Percentiles rank a stretch among this genome's conserved stretches.
These are phyloP conservation scores for Sphagnum contortum DNA, from an alignment of 225 moss, liverwort and hornwort species.

Conservation along the genomic window DNA sequence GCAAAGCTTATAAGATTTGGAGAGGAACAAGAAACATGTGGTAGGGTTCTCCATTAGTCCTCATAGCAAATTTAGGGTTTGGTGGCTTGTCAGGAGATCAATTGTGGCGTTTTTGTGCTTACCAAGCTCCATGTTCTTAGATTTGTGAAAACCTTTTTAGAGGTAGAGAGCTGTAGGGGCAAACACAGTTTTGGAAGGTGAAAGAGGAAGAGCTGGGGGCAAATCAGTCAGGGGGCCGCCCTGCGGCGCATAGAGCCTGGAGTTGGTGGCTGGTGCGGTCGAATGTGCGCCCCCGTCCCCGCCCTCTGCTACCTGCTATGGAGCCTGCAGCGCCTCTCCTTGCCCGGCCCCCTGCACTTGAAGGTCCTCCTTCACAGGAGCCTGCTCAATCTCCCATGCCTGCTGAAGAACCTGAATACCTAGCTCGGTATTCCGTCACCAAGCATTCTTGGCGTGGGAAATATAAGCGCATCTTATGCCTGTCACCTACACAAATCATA, in stretches of 20 bases:
- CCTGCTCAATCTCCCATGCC: slow-evolving; percentile 33
- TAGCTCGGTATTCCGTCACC: slow-evolving; percentile 71
- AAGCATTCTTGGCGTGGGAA: slow-evolving; percentile 97
- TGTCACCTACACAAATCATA: slow-evolving; percentile 60
- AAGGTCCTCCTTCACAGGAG: slow-evolving; percentile 9
- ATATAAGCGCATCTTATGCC: slow-evolving; percentile 76
- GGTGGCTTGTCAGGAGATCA: too few relatives aligned
- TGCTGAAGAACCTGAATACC: slow-evolving; percentile 72
- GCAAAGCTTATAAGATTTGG: too few relatives aligned
- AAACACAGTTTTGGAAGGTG: neutral
- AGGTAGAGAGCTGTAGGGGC: too few relatives aligned
- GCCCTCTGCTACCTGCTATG: slow-evolving; percentile 29
- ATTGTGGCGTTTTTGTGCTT: too few relatives aligned
- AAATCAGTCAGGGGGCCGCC: slow-evolving; percentile 92
- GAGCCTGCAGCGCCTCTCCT: slow-evolving; percentile 38
- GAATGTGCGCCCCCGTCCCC: slow-evolving; percentile 62
- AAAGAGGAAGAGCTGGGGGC: slow-evolving; percentile 88
- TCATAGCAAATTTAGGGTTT: too few relatives aligned
- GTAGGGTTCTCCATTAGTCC: too few relatives aligned
- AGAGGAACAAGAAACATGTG: too few relatives aligned
- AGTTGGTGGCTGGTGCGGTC: slow-evolving; percentile 92
- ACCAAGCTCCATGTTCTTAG: too few relatives aligned
- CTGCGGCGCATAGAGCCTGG: slow-evolving; percentile 59
- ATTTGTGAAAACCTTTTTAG: too few relatives aligned
- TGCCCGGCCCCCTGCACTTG: slow-evolving; percentile 12